Evolutionary conservation across 2,329 filamentous ascomycete genomes (phyloP).

Genomic region (Shiraia bambusicola): DNA sequence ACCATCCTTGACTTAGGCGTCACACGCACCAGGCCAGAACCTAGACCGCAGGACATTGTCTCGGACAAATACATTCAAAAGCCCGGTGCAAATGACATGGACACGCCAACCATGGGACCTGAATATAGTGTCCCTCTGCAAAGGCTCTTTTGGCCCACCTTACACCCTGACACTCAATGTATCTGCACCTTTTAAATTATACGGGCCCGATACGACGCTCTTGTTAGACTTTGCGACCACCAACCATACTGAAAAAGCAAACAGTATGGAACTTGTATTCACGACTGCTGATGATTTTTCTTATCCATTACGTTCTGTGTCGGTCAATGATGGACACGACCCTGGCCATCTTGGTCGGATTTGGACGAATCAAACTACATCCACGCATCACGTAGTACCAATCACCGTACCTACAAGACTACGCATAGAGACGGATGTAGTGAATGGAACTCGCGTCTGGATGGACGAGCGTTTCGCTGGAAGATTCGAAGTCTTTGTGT

Average conservation of each 20-base stretch:
- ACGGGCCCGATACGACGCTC: slow-evolving; percentile 48
- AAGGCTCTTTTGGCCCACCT: slow-evolving; percentile 50
- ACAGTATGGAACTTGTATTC: slow-evolving; percentile 44
- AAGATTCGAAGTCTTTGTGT: slow-evolving; percentile 58
- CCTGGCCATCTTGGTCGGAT: slow-evolving; percentile 53
- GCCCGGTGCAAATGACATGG: slow-evolving; percentile 39
- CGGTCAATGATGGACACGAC: slow-evolving; percentile 49
- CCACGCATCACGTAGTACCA: slow-evolving; percentile 47
- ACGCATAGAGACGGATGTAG: slow-evolving; percentile 48
- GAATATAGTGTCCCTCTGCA: slow-evolving; percentile 22
- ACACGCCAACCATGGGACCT: slow-evolving; percentile 9
- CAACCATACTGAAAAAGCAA: slow-evolving; percentile 14
- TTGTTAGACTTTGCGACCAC: slow-evolving; percentile 27
- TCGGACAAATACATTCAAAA: slow-evolving; percentile 5
- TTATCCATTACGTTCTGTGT: slow-evolving; percentile 54
- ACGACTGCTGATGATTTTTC: slow-evolving; percentile 39
- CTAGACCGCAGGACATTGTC: slow-evolving; percentile 42
- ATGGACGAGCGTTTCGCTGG: slow-evolving; percentile 50
- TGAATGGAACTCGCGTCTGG: slow-evolving; percentile 54
- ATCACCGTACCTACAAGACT: slow-evolving; percentile 41
- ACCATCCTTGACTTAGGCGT: slow-evolving; percentile 21
- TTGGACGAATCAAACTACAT: slow-evolving; percentile 53
- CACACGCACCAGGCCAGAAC: slow-evolving; percentile 48
- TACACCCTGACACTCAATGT: slow-evolving; percentile 47
- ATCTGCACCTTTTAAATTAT: slow-evolving; percentile 49